Evolutionary conservation across 371 early-diverging fungal genomes (phyloP), one percentile per base, ranked within the genome.

Genomic region (Mortierella sp.): DNA sequence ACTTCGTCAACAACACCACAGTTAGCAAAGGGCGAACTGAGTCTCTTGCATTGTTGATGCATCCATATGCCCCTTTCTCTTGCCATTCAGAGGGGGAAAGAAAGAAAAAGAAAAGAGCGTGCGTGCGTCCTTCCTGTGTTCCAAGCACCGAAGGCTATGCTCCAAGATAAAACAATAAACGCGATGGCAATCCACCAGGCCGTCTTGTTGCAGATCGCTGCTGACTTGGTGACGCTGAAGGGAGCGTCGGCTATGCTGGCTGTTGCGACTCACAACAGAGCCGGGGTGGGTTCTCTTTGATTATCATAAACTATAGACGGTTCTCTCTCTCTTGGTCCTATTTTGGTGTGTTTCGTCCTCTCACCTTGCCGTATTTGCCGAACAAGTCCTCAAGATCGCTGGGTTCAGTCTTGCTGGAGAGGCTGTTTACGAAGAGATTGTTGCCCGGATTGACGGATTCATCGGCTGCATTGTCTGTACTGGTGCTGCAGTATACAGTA

Each of bases 341-440:
- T 41, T 27, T n/a, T 11, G 32, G 49, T 31, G 60, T 17, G 27
- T 24, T 37, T 41, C 21, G 49, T 19, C 15, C 30, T 44, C 56
- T 67, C 76, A 82, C 82, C 84, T 89, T 90, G 71, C 95, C 95
- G 73, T 87, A 92, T 78, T 93, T 92, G 55, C 80, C 70, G 72
- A 94, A 93, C 48, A 88, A 56, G 26, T 87, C 87, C 78, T 91
- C 91, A 41, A 94, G 81, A 63, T 92, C 91, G 50, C 79, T 76
- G 59, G 89, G 86, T 26, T 78, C 78, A 37, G 89, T 87, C 62
- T 86, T 82, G 48, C 69, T 57, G 42, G 90, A 81, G 23, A 94
- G 84, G 30, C 91, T 90, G 44, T 90, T 90, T 49, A 94, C 89
- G 70, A 90, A 93, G 50, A 94, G 80, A 65, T 92, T 94, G 78